These are phyloP conservation scores for Aristolochia californica DNA, from an alignment of 164 flowering plant genomes.

Conservation along the genomic window DNA sequence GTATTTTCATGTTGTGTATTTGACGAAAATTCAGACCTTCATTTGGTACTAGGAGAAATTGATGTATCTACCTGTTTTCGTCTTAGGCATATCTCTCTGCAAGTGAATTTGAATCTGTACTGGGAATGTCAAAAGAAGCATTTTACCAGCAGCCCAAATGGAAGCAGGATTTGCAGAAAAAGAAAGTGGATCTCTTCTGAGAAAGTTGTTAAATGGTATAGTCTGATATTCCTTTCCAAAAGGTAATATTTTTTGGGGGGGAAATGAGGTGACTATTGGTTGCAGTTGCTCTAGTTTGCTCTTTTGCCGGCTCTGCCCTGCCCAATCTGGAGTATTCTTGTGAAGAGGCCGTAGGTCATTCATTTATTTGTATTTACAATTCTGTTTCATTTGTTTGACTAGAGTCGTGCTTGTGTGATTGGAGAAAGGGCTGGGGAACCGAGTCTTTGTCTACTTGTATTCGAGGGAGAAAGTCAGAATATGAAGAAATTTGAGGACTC, in stretches of 20 bases:
- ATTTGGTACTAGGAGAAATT: neutral
- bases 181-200: slow-evolving; percentile 72
- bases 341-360: slow-evolving; percentile 22
- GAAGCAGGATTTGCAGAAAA: slow-evolving; percentile 96
- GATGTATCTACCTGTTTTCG: slow-evolving; percentile 4
- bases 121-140: slow-evolving; percentile 73
- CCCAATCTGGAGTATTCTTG: slow-evolving; percentile 13
- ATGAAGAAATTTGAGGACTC: too few relatives aligned
- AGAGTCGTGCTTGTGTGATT: neutral
- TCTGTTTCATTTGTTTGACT: neutral
- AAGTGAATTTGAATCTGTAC: slow-evolving; percentile 58
- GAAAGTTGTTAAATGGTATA: neutral
- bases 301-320: slow-evolving; percentile 24
- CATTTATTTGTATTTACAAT: slow-evolving; percentile 30
- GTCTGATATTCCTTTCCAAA: slow-evolving; percentile 1
- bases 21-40: too few relatives aligned
- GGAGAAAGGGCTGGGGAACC: neutral
- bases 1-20: neutral
- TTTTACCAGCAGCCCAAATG: slow-evolving; percentile 77
- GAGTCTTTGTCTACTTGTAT: too few relatives aligned
- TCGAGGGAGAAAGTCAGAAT: too few relatives aligned
- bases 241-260: too few relatives aligned
- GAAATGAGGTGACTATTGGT: neutral
- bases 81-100: slow-evolving; percentile 74
- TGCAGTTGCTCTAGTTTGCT: slow-evolving; percentile 6